Conservation (phyloP, 2,329 filamentous ascomycete genomes). For the Arthrocladium fulminans region DNA sequence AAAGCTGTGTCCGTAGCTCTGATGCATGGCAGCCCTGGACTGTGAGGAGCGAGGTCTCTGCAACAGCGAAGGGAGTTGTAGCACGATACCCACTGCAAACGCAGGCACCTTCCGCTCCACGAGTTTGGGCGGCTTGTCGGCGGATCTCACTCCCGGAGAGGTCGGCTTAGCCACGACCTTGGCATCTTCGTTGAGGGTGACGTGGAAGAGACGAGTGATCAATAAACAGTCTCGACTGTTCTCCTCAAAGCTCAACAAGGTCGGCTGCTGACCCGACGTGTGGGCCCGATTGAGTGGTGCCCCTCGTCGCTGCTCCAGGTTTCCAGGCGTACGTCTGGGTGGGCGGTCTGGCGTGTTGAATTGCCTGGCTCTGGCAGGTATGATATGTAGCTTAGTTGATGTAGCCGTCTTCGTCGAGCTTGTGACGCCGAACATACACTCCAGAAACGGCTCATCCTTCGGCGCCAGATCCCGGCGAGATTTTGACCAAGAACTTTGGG, state of each 20-base stretch:
- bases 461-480: constrained; percentile 27
- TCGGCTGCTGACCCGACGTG: constrained; percentile 28
- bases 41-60: constrained; percentile 32
- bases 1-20: constrained; percentile 1
- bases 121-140: constrained; percentile 35
- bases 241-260: constrained; percentile 18
- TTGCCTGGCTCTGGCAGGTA: constrained; percentile 28
- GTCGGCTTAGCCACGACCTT: constrained; percentile 28
- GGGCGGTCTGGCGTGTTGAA: constrained; percentile 2
- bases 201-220: constrained; percentile 52
- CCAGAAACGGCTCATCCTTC: constrained; percentile 44
- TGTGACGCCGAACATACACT: constrained; percentile 54
- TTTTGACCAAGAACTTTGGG: constrained; percentile 29
- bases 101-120: constrained; percentile 49
- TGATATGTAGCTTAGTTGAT: constrained; percentile 53
- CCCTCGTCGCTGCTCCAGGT: constrained; percentile 19
- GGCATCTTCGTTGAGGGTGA: constrained; percentile 41
- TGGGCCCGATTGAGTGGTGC: constrained; percentile 31
- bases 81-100: constrained; percentile 50
- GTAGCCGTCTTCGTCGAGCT: constrained; percentile 50
- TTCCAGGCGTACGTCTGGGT: neutral
- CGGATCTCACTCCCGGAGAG: neutral
- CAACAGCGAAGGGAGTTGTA: constrained; percentile 35
- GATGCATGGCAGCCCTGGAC: constrained; percentile 14
- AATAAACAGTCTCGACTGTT: constrained; percentile 44